Evolutionary conservation across 805 yeast species (phyloP), one percentile per base, ranked within the genome.

Genomic region (Yarrowia sp.): DNA sequence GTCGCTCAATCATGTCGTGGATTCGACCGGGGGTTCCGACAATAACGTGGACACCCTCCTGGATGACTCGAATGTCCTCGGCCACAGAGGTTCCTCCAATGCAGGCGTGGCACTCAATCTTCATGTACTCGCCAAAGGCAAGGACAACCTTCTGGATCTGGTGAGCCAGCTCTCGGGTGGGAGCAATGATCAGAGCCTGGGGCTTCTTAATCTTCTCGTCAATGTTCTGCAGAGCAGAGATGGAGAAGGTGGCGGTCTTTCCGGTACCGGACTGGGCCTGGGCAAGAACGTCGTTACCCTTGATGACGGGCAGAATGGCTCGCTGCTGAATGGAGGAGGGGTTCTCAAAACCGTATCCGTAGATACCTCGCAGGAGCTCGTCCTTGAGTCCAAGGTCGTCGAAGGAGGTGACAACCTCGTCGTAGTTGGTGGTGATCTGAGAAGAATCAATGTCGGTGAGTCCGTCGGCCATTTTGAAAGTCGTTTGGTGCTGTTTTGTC

Each of bases 221-320:
- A 67, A 95, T 85, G 71, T 86, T 90, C 80, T 95, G 96, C 72
- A 95, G 82, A 84, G 92, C 90, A 33, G 97, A 94, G 72, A 95
- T 94, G 71, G 98, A 85, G 84, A 95, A 95, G 58, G 99, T 95
- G 72, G 98, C 99, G 36, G 99, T 95, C 83, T 95, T 95, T 81
- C 99, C 99, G 61, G 99, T 95, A 81, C 99, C 99, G 43, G 97
- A 92, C 82, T 95, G 99, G 69, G 99, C 98, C 82, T 95, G 99
- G 70, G 99, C 99, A 71, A 95, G 87, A 67, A 93, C 96, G 80
- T 95, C 99, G 79, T 92, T 88, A 68, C 97, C 97, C 76, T 87
- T 88, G 74, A 92, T 89, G 79, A 95, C 93, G 79, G 96, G 99
- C 81, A 90, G 83, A 74, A 95, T 95, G 71, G 98, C 99, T 80